Evolutionary conservation across 1,139 yeast species (phyloP).

Genomic region (Blastobotrys proliferans): DNA sequence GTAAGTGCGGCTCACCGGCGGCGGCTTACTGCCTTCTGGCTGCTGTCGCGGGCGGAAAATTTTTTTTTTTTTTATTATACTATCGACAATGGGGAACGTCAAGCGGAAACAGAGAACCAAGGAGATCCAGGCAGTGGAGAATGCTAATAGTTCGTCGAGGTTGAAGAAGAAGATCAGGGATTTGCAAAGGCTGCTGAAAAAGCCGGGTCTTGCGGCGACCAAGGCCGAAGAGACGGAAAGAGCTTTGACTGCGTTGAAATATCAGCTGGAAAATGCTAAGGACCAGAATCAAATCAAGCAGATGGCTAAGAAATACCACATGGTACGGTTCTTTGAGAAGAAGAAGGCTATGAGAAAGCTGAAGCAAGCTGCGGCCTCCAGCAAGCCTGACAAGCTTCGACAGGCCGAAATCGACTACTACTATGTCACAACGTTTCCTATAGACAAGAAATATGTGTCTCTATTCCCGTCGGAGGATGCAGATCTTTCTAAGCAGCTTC

Average conservation of each 20-base stretch:
- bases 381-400: slow-evolving; percentile 22
- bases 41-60: too few species aligned
- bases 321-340: slow-evolving; percentile 87
- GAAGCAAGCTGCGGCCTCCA: slow-evolving; percentile 48
- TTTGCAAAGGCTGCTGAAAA: slow-evolving; percentile 54
- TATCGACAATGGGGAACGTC: slow-evolving; percentile 1
- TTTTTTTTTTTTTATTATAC: not conserved
- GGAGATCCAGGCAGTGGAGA: slow-evolving; percentile 13
- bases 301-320: slow-evolving; percentile 77
- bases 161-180: slow-evolving; percentile 86
- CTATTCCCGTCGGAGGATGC: slow-evolving; percentile 43
- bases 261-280: slow-evolving; percentile 59
- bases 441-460: slow-evolving; percentile 74
- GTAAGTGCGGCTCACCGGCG: not conserved
- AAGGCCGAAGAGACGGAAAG: slow-evolving; percentile 80
- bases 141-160: slow-evolving; percentile 17
- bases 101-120: slow-evolving; percentile 1
- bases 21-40: too few species aligned
- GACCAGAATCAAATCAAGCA: slow-evolving; percentile 50
- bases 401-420: slow-evolving; percentile 67
- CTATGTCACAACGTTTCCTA: slow-evolving; percentile 75
- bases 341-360: slow-evolving; percentile 80
- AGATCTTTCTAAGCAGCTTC: slow-evolving; percentile 21
- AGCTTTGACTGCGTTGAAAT: slow-evolving; percentile 67
- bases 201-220: slow-evolving; percentile 57